Base-by-base conservation (phyloP, 176 grass and related monocot species). In the Aechmea fasciata region DNA sequence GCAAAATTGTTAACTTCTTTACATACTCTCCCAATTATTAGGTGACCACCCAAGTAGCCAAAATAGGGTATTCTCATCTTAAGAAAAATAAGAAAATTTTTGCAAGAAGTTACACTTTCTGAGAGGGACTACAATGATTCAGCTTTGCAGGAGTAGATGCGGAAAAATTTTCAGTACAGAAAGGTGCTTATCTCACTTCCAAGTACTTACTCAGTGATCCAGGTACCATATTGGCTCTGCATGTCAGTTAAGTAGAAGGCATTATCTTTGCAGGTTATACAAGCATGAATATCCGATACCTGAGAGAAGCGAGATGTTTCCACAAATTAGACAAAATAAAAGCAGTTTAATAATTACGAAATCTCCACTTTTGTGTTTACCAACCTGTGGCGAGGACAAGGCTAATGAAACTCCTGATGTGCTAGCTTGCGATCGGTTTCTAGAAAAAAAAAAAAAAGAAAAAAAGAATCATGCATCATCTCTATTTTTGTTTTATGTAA, bases 261-360 rank as follows among this genome's bases (percentile, higher is more conserved):
- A 66, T 87, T 93, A 24, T 97, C 87, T 67, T 90, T 93, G 84
- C 81, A 90, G 74, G 76, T 85, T 67, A 97, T 97, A 29, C 84
- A 48, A 64, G 84, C 89, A 78, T 97, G 94, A 29, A 67, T 83
- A 80, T 87, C 79, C 77, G 86, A 89, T 77, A 97, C 49, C 94
- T 97, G 66, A 50, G 66, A 85, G 10, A 20, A 64, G 5, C 50
- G 17, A 49, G 22, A 64, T 13, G 63, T 57, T 72, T 62, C 57
- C 69, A 48, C 67, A 73, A 69, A 74, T 73, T 18, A 41, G 63
- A 80, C 8, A 19, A 28, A 51, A 59, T 79, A 50, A 73, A 7
- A 3, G 9, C 3, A 29, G 25, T 41, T 28, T 0, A 33, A 20
- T 66, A 22, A 41, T 41, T 5, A 41, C 33, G 33, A 41, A 41